phyloP scores from a whole-genome alignment of 1,284 basidiomycete species.

The Ceratobasidium papillatum region DNA sequence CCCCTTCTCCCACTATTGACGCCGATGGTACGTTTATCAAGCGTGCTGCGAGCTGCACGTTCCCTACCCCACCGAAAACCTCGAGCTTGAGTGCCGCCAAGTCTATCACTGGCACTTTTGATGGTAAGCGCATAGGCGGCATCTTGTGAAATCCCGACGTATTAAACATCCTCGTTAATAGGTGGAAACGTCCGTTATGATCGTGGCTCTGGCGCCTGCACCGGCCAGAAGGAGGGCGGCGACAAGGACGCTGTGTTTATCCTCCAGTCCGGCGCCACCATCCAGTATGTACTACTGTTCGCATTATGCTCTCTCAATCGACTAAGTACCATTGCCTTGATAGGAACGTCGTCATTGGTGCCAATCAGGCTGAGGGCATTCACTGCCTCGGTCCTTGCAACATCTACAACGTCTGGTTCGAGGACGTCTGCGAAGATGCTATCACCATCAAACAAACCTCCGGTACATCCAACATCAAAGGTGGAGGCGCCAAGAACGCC shows the following conservation, averaged over 20 bases:
- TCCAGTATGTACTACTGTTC: slow-evolving; percentile 42
- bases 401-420: slow-evolving; percentile 50
- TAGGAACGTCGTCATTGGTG: slow-evolving; percentile 56
- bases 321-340: not conserved
- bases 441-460: slow-evolving; percentile 45
- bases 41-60: slow-evolving; percentile 49
- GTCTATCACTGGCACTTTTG: slow-evolving; percentile 54
- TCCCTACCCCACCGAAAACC: slow-evolving; percentile 55
- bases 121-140: slow-evolving; percentile 33
- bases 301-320: not conserved
- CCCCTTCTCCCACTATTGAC: slow-evolving; percentile 22
- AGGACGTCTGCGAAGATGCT: slow-evolving; percentile 44
- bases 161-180: not conserved
- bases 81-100: slow-evolving; percentile 53
- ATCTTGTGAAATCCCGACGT: not conserved
- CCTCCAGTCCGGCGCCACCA: slow-evolving; percentile 53
- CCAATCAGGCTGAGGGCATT: slow-evolving; percentile 56
- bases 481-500: slow-evolving; percentile 40
- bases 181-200: slow-evolving; percentile 40
- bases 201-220: slow-evolving; percentile 37
- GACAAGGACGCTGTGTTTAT: slow-evolving; percentile 42
- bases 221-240: slow-evolving; percentile 38
- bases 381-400: slow-evolving; percentile 57
- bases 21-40: not conserved
- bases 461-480: slow-evolving; percentile 38